Percentiles rank a stretch among this genome's conserved stretches.
Conservation (phyloP, 2,329 filamentous ascomycete genomes). For the Fusarium xylarioides region DNA sequence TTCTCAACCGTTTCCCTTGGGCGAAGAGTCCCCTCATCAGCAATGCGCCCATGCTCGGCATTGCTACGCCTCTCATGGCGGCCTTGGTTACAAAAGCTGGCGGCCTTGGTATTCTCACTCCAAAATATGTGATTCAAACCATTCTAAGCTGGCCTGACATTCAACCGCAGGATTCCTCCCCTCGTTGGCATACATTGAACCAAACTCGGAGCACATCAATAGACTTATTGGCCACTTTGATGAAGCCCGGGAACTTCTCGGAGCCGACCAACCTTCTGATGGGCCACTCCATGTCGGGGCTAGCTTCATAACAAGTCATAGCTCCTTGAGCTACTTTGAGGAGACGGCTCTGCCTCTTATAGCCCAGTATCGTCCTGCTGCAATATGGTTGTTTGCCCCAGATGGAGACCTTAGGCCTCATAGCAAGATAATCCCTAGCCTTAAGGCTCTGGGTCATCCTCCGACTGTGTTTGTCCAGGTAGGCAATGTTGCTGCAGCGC, state of each 20-base stretch:
- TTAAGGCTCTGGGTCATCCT: slow-evolving; percentile 44
- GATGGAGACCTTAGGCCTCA: slow-evolving; percentile 53
- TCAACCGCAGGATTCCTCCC: slow-evolving; percentile 47
- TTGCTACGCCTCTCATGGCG: slow-evolving; percentile 47
- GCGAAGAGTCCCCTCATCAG: slow-evolving; percentile 43
- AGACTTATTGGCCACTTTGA: slow-evolving; percentile 47
- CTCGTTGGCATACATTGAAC: slow-evolving; percentile 44
- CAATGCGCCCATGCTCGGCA: slow-evolving; percentile 51
- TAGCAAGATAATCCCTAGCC: slow-evolving; percentile 47
- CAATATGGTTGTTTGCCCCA: slow-evolving; percentile 75
- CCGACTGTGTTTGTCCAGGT: slow-evolving; percentile 69
- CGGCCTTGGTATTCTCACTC: slow-evolving; percentile 46
- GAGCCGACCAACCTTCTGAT: slow-evolving; percentile 34
- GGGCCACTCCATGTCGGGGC: slow-evolving; percentile 66
- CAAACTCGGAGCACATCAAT: slow-evolving; percentile 44
- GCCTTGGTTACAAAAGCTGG: slow-evolving; percentile 51
- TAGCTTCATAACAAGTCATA: slow-evolving; percentile 65
- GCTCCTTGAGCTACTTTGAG: slow-evolving; percentile 51
- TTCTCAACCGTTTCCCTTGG: slow-evolving; percentile 46
- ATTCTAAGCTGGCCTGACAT: not conserved
- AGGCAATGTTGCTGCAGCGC: slow-evolving; percentile 65
- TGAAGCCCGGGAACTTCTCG: slow-evolving; percentile 43
- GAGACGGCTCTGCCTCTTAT: slow-evolving; percentile 61
- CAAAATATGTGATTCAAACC: not conserved
- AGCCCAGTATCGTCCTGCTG: slow-evolving; percentile 61